Evolutionary conservation across 305 asterid species (phyloP).

Genomic region (Fraxinus nigra): DNA sequence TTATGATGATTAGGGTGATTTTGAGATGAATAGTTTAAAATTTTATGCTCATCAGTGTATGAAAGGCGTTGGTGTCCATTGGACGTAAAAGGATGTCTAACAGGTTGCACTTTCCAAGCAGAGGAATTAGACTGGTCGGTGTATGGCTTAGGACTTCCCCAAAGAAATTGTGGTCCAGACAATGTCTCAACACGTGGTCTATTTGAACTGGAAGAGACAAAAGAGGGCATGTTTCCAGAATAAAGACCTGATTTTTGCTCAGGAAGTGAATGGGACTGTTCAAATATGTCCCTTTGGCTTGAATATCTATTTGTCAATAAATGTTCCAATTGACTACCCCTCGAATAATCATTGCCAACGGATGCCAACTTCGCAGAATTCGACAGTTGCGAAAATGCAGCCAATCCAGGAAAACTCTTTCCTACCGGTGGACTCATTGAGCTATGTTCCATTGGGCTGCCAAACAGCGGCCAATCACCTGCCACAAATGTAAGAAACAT

Average conservation of each 20-base stretch:
- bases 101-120: constrained; percentile 21
- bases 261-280: constrained; percentile 48
- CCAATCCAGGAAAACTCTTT: constrained; percentile 44
- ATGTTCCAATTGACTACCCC: not conserved
- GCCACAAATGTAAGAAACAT: constrained; percentile 17
- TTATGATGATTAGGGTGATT: constrained; percentile 15
- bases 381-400: constrained; percentile 40
- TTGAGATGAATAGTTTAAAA: constrained; percentile 25
- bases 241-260: constrained; percentile 37
- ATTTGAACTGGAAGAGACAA: constrained; percentile 42
- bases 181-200: constrained; percentile 40
- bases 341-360: not conserved
- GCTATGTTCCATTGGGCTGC: constrained; percentile 49
- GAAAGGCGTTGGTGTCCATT: constrained; percentile 33
- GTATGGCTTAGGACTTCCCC: constrained; percentile 51
- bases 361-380: constrained; percentile 31
- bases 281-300: constrained; percentile 27
- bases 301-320: constrained; percentile 18
- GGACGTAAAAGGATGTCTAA: constrained; percentile 32
- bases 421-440: constrained; percentile 38
- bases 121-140: constrained; percentile 34
- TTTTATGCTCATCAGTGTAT: constrained; percentile 27
- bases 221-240: constrained; percentile 38
- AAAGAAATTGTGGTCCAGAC: constrained; percentile 47
- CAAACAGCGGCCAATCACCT: constrained; percentile 59